Conservation (phyloP, 2,329 filamentous ascomycete species). For the Tolypocladium album region DNA sequence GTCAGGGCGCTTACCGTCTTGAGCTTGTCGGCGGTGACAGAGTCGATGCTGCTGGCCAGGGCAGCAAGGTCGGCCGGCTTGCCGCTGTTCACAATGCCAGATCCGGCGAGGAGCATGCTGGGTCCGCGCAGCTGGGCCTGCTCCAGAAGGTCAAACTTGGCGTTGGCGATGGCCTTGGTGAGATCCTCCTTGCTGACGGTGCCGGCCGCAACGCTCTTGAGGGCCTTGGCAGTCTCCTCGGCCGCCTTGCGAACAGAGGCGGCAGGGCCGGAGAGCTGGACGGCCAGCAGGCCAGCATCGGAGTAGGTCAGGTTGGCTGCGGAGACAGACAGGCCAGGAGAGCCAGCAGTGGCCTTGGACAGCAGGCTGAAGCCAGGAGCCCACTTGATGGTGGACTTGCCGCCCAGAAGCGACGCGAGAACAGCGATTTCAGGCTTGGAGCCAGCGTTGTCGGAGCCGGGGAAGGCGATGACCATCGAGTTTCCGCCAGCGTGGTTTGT, state of each 20-base stretch:
- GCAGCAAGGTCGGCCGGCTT: constrained; percentile 78
- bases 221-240: constrained; percentile 64
- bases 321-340: constrained; percentile 55
- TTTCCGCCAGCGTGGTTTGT: constrained; percentile 68
- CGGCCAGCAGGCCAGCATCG: constrained; percentile 80
- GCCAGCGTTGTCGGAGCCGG: constrained; percentile 68
- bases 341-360: constrained; percentile 61
- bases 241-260: constrained; percentile 63
- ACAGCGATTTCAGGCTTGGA: constrained; percentile 89
- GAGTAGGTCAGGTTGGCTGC: constrained; percentile 82
- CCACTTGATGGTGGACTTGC: constrained; percentile 91
- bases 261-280: constrained; percentile 70
- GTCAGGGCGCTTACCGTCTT: constrained; percentile 57
- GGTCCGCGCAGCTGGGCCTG: constrained; percentile 66
- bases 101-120: constrained; percentile 74
- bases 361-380: constrained; percentile 84
- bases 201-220: constrained; percentile 73
- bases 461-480: constrained; percentile 83
- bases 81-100: constrained; percentile 69
- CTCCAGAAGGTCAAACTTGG: constrained; percentile 87
- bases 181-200: constrained; percentile 74
- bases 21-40: constrained; percentile 73
- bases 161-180: constrained; percentile 81
- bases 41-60: constrained; percentile 66
- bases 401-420: constrained; percentile 80